Percentiles rank a stretch among this genome's conserved stretches.
Conservation (phyloP, 805 yeast species). For the Candida germanica region DNA sequence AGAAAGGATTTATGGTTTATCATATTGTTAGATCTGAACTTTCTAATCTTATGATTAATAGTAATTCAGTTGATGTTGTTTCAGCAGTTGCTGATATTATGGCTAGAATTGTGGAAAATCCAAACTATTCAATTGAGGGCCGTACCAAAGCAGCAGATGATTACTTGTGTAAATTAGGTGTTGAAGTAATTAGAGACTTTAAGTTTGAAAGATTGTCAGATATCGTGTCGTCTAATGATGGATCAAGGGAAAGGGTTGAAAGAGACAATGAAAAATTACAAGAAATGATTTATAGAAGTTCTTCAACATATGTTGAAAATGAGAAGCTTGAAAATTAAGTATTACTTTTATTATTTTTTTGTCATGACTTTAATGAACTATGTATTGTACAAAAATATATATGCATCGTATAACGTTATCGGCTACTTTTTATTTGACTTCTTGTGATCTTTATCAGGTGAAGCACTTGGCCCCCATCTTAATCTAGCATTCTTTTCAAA, state of each 20-base stretch:
- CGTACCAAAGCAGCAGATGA: slow-evolving; percentile 14
- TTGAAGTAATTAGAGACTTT: slow-evolving; percentile 10
- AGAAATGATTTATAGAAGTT: slow-evolving; percentile 36
- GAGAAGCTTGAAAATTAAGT: slow-evolving; percentile 29
- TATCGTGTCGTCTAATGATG: slow-evolving; percentile 10
- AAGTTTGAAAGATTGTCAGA: slow-evolving; percentile 12
- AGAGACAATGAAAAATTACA: slow-evolving; percentile 21
- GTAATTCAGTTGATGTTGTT: slow-evolving; percentile 25
- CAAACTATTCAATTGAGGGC: slow-evolving; percentile 16
- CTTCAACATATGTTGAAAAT: slow-evolving; percentile 36
- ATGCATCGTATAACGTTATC: not conserved
- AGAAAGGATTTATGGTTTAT: slow-evolving; percentile 24
- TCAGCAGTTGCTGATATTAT: slow-evolving; percentile 27
- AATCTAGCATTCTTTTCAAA: slow-evolving; percentile 46
- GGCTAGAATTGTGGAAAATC: slow-evolving; percentile 16
- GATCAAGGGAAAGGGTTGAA: slow-evolving; percentile 12
- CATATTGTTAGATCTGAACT: slow-evolving; percentile 30
- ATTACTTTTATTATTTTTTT: not conserved
- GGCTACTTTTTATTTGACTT: too few species aligned
- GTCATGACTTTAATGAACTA: slow-evolving; percentile 2
- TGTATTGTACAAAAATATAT: too few species aligned
- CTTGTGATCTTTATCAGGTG: too few species aligned
- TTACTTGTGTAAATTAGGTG: slow-evolving; percentile 14
- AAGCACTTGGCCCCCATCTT: too few species aligned
- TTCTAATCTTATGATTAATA: slow-evolving; percentile 24